Base-by-base conservation (phyloP, 768 basidiomycete species). In the Boletus rex-veris region DNA sequence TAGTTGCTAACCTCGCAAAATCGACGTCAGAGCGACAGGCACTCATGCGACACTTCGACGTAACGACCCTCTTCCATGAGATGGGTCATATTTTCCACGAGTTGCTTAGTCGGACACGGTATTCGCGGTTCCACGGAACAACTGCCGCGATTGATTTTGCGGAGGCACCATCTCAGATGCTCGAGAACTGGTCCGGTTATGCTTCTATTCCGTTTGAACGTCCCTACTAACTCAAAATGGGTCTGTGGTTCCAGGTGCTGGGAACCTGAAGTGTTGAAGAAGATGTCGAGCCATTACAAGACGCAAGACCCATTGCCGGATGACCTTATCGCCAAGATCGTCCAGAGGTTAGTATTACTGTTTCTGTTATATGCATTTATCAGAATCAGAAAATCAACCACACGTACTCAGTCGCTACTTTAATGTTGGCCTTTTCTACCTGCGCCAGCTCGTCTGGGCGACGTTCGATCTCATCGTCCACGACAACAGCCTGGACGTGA, bases 1-100 rank as follows among this genome's bases (percentile, higher is more conserved):
- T 93, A 86, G 92, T 93, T 5, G 90, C 91, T 37, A 94, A 92
- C 67, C 78, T 94, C 7, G 88, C 90, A 2, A 93, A 94, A 66
- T 78, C 90, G 8, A 90, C 89, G 4, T 78, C 83, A 0, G 82
- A 85, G 14, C 83, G 84, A 57, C 88, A 89, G 7, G 90, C 89
- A n/a, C 74, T 92, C 46, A 90, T 94, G 88, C 73, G 78, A 19
- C 89, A 92, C 54, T 84, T 86, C 59, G 87, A 91, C 53, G 89
- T 90, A 3, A 89, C 89, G 7, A 92, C 86, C 0, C 88, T 92
- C 74, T 91, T 92, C 80, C 91, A 93, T 61, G 90, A 91, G 71
- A 87, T 90, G 86, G 89, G 85, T 0, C 83, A 85, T 59, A 79
- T 81, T 14, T 85, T 85, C 76, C 83, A 84, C 56, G 81, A 80